phyloP scores from a whole-genome alignment of 495 filamentous ascomycete genomes.

The Penicillium crystallinum region DNA sequence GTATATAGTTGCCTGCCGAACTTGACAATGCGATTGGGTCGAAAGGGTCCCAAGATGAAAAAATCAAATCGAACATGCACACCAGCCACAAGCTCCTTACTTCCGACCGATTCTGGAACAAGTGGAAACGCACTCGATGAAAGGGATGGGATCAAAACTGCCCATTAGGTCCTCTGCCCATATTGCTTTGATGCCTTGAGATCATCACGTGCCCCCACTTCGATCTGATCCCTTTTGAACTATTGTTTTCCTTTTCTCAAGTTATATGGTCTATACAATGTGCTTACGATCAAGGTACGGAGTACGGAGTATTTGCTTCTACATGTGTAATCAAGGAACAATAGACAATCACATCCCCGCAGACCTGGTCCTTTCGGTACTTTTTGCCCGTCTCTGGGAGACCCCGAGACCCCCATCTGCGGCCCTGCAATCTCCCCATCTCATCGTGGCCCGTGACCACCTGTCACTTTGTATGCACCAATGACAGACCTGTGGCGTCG shows the following conservation, averaged over 20 bases:
- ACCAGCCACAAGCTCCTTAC: neutral
- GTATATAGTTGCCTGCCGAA: neutral
- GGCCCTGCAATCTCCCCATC: slow-evolving; percentile 2
- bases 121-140: neutral
- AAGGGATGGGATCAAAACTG: neutral
- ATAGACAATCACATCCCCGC: too few species aligned
- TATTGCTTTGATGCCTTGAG: neutral
- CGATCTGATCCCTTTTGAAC: too few species aligned
- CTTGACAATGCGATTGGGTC: neutral
- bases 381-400: neutral
- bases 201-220: neutral
- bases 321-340: too few species aligned
- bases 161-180: too few species aligned
- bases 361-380: neutral
- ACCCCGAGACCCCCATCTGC: neutral
- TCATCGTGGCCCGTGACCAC: slow-evolving; percentile 1
- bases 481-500: neutral
- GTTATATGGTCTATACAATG: neutral
- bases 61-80: neutral
- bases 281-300: neutral
- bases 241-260: too few species aligned
- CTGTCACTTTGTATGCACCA: neutral
- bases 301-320: too few species aligned
- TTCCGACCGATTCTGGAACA: neutral
- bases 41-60: neutral